Percentiles rank a stretch among this genome's conserved stretches.
Conservation (phyloP, 2,329 filamentous ascomycete species). For the Colletotrichum higginsianum region DNA sequence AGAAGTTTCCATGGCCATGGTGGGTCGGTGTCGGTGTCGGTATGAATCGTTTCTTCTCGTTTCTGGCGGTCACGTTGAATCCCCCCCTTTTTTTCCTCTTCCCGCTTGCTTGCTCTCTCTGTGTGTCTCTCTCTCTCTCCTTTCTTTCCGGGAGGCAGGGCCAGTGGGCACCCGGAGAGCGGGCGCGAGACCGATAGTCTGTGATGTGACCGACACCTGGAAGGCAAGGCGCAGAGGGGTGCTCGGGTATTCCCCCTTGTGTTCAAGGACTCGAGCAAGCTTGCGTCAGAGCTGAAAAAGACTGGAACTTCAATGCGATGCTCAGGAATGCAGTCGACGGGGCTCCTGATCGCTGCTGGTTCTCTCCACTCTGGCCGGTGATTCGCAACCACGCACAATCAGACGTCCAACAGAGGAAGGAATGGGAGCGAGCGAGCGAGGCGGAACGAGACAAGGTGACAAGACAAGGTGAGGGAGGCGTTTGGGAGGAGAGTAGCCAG, state of each 20-base stretch:
- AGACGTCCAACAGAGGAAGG: conserved; percentile 2
- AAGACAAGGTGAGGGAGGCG: not conserved
- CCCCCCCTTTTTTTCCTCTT: not conserved
- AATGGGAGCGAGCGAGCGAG: not conserved
- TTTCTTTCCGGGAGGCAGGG: not conserved
- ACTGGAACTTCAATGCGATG: conserved; percentile 20
- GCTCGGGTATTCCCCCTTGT: not conserved
- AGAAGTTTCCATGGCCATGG: conserved; percentile 48
- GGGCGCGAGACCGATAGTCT: not conserved
- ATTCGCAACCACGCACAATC: conserved; percentile 5
- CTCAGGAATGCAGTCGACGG: conserved; percentile 22
- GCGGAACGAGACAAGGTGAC: conserved; percentile 5
- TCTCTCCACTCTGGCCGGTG: not conserved
- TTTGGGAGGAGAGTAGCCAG: not conserved
- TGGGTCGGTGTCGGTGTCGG: conserved; percentile 8
- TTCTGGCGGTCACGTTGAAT: conserved; percentile 41
- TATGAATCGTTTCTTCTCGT: not conserved
- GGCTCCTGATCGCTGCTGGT: conserved; percentile 1
- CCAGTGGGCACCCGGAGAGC: not conserved
- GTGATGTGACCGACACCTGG: not conserved
- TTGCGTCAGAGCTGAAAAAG: conserved; percentile 36
- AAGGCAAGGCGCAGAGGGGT: not conserved
- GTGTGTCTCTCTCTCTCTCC: not conserved
- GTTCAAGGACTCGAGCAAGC: conserved; percentile 40
- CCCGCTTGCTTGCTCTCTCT: not conserved